A percentile compares a stretch with the other conserved stretches of the same genome.
These are phyloP conservation scores for Populus ilicifolia DNA, from an alignment of 345 rosid species.

Conservation along the genomic window DNA sequence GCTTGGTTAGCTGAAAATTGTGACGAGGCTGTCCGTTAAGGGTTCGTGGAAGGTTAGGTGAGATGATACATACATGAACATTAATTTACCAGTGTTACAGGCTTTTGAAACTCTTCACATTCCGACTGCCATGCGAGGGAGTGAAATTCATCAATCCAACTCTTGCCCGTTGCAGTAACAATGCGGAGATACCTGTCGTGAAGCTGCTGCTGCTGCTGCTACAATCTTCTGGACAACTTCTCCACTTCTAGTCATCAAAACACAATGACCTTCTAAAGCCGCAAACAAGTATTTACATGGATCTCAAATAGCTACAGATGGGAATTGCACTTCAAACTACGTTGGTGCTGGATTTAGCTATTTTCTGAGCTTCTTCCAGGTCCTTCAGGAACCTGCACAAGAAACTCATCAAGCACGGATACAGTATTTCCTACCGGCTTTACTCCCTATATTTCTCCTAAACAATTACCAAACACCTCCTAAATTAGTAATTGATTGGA, in stretches of 20 bases:
- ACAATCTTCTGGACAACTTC: background rate
- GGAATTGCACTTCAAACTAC: constrained; percentile 37
- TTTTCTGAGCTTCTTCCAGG: constrained; percentile 77
- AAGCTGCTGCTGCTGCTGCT: background rate
- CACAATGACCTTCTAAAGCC: background rate
- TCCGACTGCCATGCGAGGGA: background rate
- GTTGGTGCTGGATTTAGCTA: constrained; percentile 50
- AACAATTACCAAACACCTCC: background rate
- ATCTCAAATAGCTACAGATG: constrained; percentile 3
- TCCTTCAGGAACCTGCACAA: constrained; percentile 71
- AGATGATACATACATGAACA: too few relatives aligned
- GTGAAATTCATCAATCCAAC: background rate
- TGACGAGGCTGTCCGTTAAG: background rate
- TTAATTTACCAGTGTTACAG: background rate
- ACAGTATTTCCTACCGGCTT: too few relatives aligned
- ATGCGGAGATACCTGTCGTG: background rate
- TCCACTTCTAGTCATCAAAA: background rate
- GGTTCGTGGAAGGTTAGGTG: background rate
- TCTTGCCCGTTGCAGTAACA: background rate
- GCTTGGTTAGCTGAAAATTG: background rate
- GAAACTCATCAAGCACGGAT: background rate
- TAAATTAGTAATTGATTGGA: background rate
- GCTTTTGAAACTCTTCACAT: background rate
- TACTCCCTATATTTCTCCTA: background rate
- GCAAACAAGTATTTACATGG: constrained; percentile 17